Evolutionary conservation across 257 asterid species (phyloP), one percentile per base, ranked within the genome.

Genomic region (Scutellaria baicalensis): DNA sequence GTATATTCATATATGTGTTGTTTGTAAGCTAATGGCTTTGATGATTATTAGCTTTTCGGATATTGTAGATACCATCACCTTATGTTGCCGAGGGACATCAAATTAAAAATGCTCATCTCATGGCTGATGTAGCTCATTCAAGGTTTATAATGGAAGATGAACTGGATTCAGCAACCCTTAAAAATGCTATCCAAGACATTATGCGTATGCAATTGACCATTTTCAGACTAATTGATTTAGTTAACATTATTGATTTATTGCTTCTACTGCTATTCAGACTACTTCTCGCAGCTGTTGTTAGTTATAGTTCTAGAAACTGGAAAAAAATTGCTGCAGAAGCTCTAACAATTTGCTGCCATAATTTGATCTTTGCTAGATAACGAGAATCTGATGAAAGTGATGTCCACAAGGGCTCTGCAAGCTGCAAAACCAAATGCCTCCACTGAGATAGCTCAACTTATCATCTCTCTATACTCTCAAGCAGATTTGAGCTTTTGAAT

Each of bases 21-120:
- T 27, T 21, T 11, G 17, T 12, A 21, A 43, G 47, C 35, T 9
- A 21, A 23, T 42, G 18, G 10, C 43, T 4, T 21, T 51, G 59
- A n/a, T 54, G 45, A 58, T 42, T 52, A 27, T 68, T 44, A 13
- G 33, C 47, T 40, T 50, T 11, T 20, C 14, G 38, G 40, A 48
- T 71, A 20, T 27, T 70, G 77, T 74, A 85, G 91, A 81, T 85
- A 81, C 88, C 88, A 47, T 83, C 91, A 40, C 86, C 88, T 1
- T 52, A 83, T 60, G 86, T 52, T 55, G 85, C 76, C 31, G 86
- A 85, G 81, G 91, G 91, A 73, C 82, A 83, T 61, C 91, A 85
- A 63, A 47, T 66, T 56, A 71, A 74, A 58, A 83, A 80, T 77
- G 82, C 86, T 77, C 66, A 64, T 49, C 64, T 83, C 59, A 74